These are phyloP conservation scores for Apiotrichum montevideense DNA, from an alignment of 1,284 basidiomycete genomes.

Conservation along the genomic window DNA sequence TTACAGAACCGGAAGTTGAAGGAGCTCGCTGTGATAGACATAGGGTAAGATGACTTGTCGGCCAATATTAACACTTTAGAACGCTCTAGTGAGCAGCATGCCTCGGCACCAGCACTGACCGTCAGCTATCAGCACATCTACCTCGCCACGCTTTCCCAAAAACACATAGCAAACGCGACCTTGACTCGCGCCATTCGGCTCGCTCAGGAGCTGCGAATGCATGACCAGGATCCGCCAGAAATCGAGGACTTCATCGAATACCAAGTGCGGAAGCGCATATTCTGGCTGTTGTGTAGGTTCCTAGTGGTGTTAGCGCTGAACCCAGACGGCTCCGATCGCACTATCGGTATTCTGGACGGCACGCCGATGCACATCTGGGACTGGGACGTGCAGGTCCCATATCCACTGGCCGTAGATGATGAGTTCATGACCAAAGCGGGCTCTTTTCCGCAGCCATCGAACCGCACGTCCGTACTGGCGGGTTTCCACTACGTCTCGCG, in stretches of 20 bases:
- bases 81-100: conserved; percentile 23
- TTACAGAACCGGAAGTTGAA: conserved; percentile 19
- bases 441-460: conserved; percentile 22
- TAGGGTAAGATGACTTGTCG: conserved; percentile 6
- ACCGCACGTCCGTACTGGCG: conserved; percentile 18
- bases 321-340: conserved; percentile 28
- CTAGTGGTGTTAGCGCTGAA: background rate
- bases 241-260: conserved; percentile 21
- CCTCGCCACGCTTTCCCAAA: conserved; percentile 24
- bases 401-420: conserved; percentile 29
- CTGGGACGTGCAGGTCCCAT: conserved; percentile 21
- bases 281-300: conserved; percentile 31
- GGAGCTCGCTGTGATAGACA: conserved; percentile 14
- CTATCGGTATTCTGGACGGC: conserved; percentile 22
- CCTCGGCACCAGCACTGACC: background rate
- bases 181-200: conserved; percentile 26
- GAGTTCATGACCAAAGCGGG: conserved; percentile 29
- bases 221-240: conserved; percentile 17
- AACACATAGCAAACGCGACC: conserved; percentile 22
- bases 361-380: conserved; percentile 24
- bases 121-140: conserved; percentile 31
- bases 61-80: conserved; percentile 1
- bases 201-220: conserved; percentile 18
- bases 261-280: conserved; percentile 27
- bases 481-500: conserved; percentile 30